Evolutionary conservation across 2,329 filamentous ascomycete genomes (phyloP), one percentile per base, ranked within the genome.

Genomic region (Polytolypa hystricis): DNA sequence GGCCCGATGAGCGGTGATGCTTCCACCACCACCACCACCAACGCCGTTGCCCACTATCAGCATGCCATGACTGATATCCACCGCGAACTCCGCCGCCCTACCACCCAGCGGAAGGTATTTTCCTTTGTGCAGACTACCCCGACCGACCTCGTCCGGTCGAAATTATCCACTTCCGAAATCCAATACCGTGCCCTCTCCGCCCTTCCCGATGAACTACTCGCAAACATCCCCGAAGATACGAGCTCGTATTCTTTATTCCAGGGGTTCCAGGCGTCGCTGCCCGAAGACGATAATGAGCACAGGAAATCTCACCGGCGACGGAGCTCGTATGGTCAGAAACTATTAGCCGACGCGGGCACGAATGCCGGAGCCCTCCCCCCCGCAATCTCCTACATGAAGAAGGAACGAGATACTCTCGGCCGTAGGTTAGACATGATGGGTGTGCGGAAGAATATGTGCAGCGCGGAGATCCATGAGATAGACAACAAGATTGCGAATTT

Each of bases 401-500:
- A 80, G 55, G 85, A 93, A 48, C 84, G 84, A 57, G 74, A 81
- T 29, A 69, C 74, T 37, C 71, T 95, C 64, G 79, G 81, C 64
- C 86, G 93, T 58, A 76, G 84, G 47, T 68, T 98, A 48, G 86
- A 96, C 54, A 84, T 95, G 75, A 77, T 96, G 65, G 74, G 81
- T 3, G 77, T 96, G 43, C 76, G 91, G 41, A 98, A 98, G 62
- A 94, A 91, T 54, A 95, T 98, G 89, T 89, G 87, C 48, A 91
- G 85, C 52, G 83, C 84, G 44, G 91, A 98, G 60, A 96, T 98
- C 41, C 77, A 79, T 42, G 91, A 98, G 54, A 94, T 98, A 42
- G 91, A 98, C 62, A 87, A 82, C 63, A 98, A 96, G 62, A 89
- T 98, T 45, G 77, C 84, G 42, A 96, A 96, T 58, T 67, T 98